Percentiles rank a stretch among this genome's conserved stretches.
Evolutionary conservation across 495 filamentous ascomycete species (phyloP).

Genomic region (Xylona heveae): DNA sequence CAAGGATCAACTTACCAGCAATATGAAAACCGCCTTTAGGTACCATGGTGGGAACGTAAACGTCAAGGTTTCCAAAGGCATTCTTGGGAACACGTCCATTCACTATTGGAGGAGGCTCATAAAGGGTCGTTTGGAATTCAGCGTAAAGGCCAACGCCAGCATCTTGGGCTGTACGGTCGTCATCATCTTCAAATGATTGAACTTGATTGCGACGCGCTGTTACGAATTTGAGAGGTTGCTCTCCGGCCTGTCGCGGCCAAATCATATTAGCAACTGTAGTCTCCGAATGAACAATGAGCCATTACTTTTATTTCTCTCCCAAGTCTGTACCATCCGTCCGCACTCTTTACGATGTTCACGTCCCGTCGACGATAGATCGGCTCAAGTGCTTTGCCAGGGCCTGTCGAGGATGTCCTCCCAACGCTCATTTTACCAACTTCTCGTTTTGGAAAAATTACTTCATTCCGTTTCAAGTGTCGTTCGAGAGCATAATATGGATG

Average conservation of each 20-base stretch:
- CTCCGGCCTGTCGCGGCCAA: constrained; percentile 18
- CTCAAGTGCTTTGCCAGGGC: constrained; percentile 28
- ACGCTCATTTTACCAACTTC: constrained; percentile 56
- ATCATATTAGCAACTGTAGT: neutral
- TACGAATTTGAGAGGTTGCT: constrained; percentile 58
- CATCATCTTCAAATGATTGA: constrained; percentile 17
- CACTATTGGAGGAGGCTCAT: constrained; percentile 52
- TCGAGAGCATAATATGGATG: constrained; percentile 83
- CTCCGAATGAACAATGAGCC: neutral
- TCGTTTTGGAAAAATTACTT: constrained; percentile 52
- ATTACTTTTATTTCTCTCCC: constrained; percentile 46
- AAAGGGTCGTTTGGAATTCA: constrained; percentile 51
- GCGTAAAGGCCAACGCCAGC: constrained; percentile 43
- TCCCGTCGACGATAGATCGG: constrained; percentile 60
- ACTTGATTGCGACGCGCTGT: constrained; percentile 21
- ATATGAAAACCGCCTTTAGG: constrained; percentile 63
- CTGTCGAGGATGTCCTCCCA: constrained; percentile 34
- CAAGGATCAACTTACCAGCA: constrained; percentile 12
- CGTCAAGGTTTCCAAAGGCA: constrained; percentile 67
- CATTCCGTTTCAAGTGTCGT: constrained; percentile 64
- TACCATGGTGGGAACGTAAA: constrained; percentile 87
- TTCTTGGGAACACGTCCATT: constrained; percentile 67
- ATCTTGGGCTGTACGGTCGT: constrained; percentile 16
- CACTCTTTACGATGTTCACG: constrained; percentile 50
- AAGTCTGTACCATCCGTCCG: constrained; percentile 71